Base-by-base conservation (phyloP, 192 early-diverging fungal species). In the Coemansia sp. region DNA sequence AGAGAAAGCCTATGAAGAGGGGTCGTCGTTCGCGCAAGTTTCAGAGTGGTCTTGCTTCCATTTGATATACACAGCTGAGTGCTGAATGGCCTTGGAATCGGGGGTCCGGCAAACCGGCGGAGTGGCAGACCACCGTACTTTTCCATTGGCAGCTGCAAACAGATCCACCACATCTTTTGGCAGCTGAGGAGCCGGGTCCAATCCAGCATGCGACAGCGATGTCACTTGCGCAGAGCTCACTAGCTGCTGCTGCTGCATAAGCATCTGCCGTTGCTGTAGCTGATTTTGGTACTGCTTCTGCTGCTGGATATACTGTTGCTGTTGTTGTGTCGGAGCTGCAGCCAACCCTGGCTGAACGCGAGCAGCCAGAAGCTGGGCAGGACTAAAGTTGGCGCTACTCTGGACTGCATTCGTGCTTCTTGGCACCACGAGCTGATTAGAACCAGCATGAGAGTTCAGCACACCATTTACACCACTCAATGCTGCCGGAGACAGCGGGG, bases 41-140 rank as follows among this genome's bases (percentile, higher is more conserved):
- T n/a, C n/a, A n/a, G n/a, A n/a, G n/a, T 95, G 46, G 26, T n/a
- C 17, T 14, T 68, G 33, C 35, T 53, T 30, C 72, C 72, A 76
- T 13, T 34, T n/a, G 8, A 65, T 25, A 38, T 76, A 76, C 22
- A 37, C 57, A 4, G 39, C 30, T 18, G 72, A 76, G 26, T 76
- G 72, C 18, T 29, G 38, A 23, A 52, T 34, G 1, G 33, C 42
- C 26, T 36, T 19, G 56, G 10, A 4, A 3, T n/a, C 14, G 26
- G 15, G 31, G 23, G 4, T 10, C 37, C 21, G 51, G 29, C 53
- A 42, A 17, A 58, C 47, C 3, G 72, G 72, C 32, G 61, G 42
- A 1, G 72, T 38, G 5, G 72, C 72, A 58, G 61, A 76, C 72
- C 72, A 76, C 19, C 53, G 63, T 29, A 76, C 60, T 8, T 32